phyloP scores from a whole-genome alignment of 306 rosid genomes.

The Vigna angularis region DNA sequence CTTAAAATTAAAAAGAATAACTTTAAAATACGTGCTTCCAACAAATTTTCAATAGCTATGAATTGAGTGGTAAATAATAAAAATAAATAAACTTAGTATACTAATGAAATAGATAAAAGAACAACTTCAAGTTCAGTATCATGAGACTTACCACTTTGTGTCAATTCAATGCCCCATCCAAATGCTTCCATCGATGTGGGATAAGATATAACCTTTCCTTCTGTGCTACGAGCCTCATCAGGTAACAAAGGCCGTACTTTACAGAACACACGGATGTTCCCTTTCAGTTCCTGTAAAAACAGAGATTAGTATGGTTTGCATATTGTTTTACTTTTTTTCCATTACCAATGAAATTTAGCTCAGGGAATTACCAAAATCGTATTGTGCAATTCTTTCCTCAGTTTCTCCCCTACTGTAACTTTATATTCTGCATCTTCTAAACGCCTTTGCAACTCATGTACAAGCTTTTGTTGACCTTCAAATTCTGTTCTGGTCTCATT shows the following conservation, averaged over 20 bases:
- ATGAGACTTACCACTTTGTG: conserved; percentile 68
- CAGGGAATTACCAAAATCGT: conserved; percentile 79
- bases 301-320: conserved; percentile 35
- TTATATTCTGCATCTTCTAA: conserved; percentile 82
- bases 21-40: no score
- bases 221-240: conserved; percentile 68
- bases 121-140: conserved; percentile 19
- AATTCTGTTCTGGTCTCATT: no score
- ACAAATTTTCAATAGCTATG: no score
- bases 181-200: conserved; percentile 88
- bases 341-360: conserved; percentile 28
- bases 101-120: conserved; percentile 15
- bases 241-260: conserved; percentile 91
- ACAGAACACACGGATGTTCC: conserved; percentile 97
- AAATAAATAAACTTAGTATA: no score
- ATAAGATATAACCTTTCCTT: conserved; percentile 73
- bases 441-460: no score
- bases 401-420: conserved; percentile 84
- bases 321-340: not conserved
- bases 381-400: conserved; percentile 88
- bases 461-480: no score
- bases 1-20: no score
- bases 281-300: conserved; percentile 81
- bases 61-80: no score
- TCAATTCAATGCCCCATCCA: conserved; percentile 84